A percentile compares a stretch with the other conserved stretches of the same genome.
Evolutionary conservation across 164 flowering plant species (phyloP).

Genomic region (Sedum album): DNA sequence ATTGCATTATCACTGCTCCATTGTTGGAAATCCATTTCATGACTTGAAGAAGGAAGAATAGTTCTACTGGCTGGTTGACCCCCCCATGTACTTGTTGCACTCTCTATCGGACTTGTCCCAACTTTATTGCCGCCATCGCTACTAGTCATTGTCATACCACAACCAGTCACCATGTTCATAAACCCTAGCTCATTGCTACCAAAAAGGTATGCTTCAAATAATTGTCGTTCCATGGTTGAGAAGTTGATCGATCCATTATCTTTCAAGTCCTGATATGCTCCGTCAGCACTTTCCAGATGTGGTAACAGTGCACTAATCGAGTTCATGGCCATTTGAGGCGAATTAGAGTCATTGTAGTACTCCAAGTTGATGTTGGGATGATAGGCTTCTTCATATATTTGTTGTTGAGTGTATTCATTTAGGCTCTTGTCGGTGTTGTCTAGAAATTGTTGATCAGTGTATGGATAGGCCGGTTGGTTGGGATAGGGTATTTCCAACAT

Average conservation of each 20-base stretch:
- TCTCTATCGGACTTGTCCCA: background rate
- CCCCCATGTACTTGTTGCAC: background rate
- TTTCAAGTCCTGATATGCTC: background rate
- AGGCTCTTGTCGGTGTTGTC: background rate
- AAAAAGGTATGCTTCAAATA: constrained; percentile 2
- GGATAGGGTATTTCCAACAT: background rate
- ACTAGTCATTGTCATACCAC: background rate
- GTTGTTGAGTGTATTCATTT: background rate
- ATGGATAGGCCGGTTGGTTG: background rate
- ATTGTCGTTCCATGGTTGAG: background rate
- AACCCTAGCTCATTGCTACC: constrained; percentile 6
- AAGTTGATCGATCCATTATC: background rate
- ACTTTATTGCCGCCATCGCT: background rate
- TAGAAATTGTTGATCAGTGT: background rate
- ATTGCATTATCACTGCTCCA: background rate
- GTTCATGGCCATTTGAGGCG: background rate
- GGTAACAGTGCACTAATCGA: background rate
- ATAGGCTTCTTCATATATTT: background rate
- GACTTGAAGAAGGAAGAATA: background rate
- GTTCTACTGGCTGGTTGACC: background rate
- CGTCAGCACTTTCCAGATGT: background rate
- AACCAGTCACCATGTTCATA: background rate
- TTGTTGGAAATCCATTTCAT: background rate
- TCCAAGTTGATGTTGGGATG: background rate
- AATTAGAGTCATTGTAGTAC: background rate